Evolutionary conservation across 257 asterid species (phyloP), one percentile per base, ranked within the genome.

Genomic region (Salvia hispanica): DNA sequence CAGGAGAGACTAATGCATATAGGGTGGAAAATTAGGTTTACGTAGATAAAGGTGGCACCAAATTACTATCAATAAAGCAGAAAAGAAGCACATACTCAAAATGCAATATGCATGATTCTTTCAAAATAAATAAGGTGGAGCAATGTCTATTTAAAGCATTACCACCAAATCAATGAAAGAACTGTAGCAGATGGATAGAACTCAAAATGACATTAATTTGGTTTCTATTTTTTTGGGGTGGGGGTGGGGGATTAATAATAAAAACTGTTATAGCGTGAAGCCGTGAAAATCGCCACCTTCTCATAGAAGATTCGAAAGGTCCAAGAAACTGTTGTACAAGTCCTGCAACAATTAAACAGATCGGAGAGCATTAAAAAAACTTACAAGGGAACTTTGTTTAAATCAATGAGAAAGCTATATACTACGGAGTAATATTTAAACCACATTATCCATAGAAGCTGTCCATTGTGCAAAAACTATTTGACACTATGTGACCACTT

Each of bases 321-420:
- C 98, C 97, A 93, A 21, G 96, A 93, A 69, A 93, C 95, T 40
- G 97, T 90, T 58, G 97, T 90, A 76, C 98, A 93, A 65, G 98
- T 90, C 96, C 97, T 93, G 95, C 69, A 73, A 25, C 64, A 66
- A 66, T 51, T 51, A 54, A 40, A 71, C 34, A 14, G 43, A 58
- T 68, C 66, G 58, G 51, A 15, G 44, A 40, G 33, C 6, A 4
- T 42, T 40, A 40, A 67, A 61, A 12, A 16, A 37, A 46, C 53
- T 39, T 52, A 18, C 42, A 71, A 48, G 66, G 51, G 33, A 28
- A 34, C 62, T 28, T 65, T 56, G 43, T 18, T 43, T 65, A 14
- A 56, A 64, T 50, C 5, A 40, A 56, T 36, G 45, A 16, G 44
- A 40, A 67, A n/a, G 72, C 34, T 42, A 50, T 33, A 44, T 13